Base-by-base conservation (phyloP, 208 protist species). In the Leishmania guyanensis region DNA sequence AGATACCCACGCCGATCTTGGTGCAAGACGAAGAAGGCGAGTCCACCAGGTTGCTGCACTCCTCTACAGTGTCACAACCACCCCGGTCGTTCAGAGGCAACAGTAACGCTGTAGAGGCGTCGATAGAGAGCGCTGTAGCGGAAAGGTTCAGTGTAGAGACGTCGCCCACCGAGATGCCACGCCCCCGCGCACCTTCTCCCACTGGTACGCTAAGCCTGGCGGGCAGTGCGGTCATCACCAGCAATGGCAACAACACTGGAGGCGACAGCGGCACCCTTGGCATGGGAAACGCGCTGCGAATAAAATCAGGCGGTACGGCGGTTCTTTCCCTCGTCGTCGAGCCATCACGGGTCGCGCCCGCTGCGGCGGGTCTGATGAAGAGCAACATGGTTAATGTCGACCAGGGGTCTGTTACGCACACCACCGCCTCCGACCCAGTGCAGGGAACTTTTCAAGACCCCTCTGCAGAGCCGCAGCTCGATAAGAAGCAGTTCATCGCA, bases 21-120 rank as follows among this genome's bases (percentile, higher is more conserved):
- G 46, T 43, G 29, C 22, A 26, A 12, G 39, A 50, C n/a, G 54
- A 48, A 50, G 17, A 17, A 10, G 54, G 8, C 56, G 74, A 65
- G 9, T 48, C 48, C 0, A 22, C 53, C 33, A 39, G 20, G 33
- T 17, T 14, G 54, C 74, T 50, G 56, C 73, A 33, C 73, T 66
- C 73, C 33, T 65, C 36, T 20, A 81, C 71, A 36, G 50, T 68
- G 50, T 85, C 81, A 26, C 81, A 64, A n/a, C 29, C 75, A n/a
- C 81, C 77, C 3, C 81, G 26, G 48, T 85, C 77, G 51, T 81
- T 71, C 62, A 81, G 75, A 60, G 60, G 74, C 60, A 60, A 78
- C 60, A 79, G 69, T 62, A n/a, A 66, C 43, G 68, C 73, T 33
- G 78, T 76, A 33, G 83, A 83, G 83, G 72, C 58, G 62, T 54